Evolutionary conservation across 306 rosid species (phyloP).

Genomic region (Prunus kanzakura): DNA sequence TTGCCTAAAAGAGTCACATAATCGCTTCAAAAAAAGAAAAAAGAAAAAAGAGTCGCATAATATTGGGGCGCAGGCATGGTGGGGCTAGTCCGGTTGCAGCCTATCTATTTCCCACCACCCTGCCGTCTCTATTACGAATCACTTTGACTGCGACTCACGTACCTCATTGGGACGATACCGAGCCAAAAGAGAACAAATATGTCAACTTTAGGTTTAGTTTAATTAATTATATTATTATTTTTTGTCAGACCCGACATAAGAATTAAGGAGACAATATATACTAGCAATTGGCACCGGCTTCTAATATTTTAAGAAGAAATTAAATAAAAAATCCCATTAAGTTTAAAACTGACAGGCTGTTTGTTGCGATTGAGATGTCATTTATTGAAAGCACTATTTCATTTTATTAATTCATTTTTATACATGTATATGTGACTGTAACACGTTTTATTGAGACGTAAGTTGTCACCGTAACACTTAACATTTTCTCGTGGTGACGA

Average conservation of each 20-base stretch:
- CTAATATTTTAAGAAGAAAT: not conserved
- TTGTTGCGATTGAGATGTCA: not conserved
- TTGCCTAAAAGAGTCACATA: too few species aligned
- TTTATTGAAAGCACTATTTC: too few species aligned
- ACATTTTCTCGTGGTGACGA: not conserved
- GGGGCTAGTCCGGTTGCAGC: not conserved
- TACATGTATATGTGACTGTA: too few species aligned
- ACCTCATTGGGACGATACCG: not conserved
- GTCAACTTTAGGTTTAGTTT: not conserved
- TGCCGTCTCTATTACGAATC: not conserved
- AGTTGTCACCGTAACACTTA: not conserved
- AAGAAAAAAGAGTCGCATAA: too few species aligned
- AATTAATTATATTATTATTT: not conserved
- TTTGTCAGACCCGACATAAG: not conserved
- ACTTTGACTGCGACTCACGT: not conserved
- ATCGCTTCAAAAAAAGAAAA: too few species aligned
- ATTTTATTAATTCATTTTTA: too few species aligned
- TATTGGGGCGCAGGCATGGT: too few species aligned
- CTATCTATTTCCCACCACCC: not conserved
- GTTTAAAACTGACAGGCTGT: not conserved
- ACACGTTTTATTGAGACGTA: too few species aligned
- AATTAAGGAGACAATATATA: not conserved
- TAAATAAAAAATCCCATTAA: not conserved
- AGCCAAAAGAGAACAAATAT: not conserved
- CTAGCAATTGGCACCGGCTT: not conserved